Evolutionary conservation across 371 early-diverging fungal species (phyloP).

Genomic region (Syncephalis fuscata): DNA sequence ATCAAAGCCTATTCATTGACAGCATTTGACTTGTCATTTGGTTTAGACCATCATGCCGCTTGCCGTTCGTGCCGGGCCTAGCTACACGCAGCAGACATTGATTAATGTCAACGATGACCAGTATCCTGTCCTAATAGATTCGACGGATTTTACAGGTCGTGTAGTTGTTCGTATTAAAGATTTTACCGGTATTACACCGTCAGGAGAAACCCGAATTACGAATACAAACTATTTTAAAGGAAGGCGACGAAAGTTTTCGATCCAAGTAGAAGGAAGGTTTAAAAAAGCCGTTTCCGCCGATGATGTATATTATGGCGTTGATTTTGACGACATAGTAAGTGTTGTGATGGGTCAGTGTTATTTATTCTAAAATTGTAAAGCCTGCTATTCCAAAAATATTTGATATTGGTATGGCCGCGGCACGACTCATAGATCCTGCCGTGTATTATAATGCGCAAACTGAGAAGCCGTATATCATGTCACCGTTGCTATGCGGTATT

Average conservation of each 20-base stretch:
- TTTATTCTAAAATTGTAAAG: not conserved
- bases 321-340: slow-evolving; percentile 19
- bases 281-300: slow-evolving; percentile 32
- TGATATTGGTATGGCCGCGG: slow-evolving; percentile 5
- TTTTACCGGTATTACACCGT: slow-evolving; percentile 10
- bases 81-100: slow-evolving; percentile 23
- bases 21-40: not conserved
- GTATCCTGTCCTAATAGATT: slow-evolving; percentile 38
- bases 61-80: slow-evolving; percentile 39
- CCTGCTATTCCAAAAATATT: not conserved
- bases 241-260: slow-evolving; percentile 16
- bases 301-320: slow-evolving; percentile 37
- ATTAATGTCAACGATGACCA: slow-evolving; percentile 48
- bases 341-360: not conserved
- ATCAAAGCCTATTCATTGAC: too few relatives aligned
- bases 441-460: slow-evolving; percentile 25
- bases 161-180: slow-evolving; percentile 44
- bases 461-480: slow-evolving; percentile 31
- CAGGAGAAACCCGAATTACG: slow-evolving; percentile 16
- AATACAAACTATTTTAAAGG: slow-evolving; percentile 30
- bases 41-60: slow-evolving; percentile 7
- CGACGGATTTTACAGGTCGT: slow-evolving; percentile 42
- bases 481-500: slow-evolving; percentile 35
- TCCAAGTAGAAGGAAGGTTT: slow-evolving; percentile 36
- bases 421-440: slow-evolving; percentile 36